Conservation (phyloP, 768 basidiomycete species). For the Leucosporidium scottii region DNA sequence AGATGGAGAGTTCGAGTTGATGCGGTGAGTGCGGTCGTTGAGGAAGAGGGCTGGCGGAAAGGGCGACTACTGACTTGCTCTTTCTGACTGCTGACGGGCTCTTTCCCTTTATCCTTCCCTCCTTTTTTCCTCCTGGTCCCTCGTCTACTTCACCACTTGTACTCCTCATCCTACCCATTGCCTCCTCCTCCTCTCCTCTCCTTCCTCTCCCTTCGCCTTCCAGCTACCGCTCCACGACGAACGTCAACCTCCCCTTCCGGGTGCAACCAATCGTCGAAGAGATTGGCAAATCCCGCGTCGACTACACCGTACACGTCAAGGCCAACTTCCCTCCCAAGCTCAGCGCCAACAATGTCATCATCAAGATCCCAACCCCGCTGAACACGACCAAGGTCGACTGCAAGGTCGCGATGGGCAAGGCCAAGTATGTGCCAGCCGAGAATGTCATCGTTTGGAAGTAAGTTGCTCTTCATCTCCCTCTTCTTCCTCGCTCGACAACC, state of each 20-base stretch:
- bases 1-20: conserved; percentile 97
- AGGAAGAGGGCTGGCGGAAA: too few relatives aligned
- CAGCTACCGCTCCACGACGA: conserved; percentile 91
- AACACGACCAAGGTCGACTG: conserved; percentile 89
- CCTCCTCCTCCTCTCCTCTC: neutral
- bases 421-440: conserved; percentile 92
- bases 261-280: conserved; percentile 87
- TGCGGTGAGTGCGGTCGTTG: conserved; percentile 57
- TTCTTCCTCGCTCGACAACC: neutral
- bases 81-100: too few relatives aligned
- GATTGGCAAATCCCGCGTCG: conserved; percentile 82
- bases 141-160: too few relatives aligned
- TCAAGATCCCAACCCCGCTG: conserved; percentile 91
- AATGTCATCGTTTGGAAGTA: conserved; percentile 98
- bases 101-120: neutral
- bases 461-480: conserved; percentile 41
- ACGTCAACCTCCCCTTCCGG: conserved; percentile 87
- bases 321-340: conserved; percentile 87
- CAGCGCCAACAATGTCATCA: conserved; percentile 81
- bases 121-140: neutral
- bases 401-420: conserved; percentile 86
- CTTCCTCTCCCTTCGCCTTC: neutral
- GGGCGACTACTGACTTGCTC: too few relatives aligned
- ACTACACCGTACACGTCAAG: conserved; percentile 79
- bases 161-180: too few relatives aligned